phyloP scores from a whole-genome alignment of 2,329 filamentous ascomycete species.

The Chrysoporthe austroafricana region DNA sequence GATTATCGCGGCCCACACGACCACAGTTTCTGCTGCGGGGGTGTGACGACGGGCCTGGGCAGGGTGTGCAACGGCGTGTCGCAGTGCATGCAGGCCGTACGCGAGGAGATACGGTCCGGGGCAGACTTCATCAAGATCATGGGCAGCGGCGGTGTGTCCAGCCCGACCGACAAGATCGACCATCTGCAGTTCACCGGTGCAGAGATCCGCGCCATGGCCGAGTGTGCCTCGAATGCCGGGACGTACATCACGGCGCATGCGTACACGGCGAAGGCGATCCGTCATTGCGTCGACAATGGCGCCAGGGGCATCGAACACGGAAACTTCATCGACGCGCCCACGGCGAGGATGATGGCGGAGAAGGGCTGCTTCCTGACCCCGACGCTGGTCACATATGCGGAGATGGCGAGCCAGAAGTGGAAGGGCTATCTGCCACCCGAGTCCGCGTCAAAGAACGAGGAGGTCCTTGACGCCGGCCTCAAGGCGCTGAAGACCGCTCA shows the following conservation, averaged over 20 bases:
- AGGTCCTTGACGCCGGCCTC: conserved; percentile 51
- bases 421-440: conserved; percentile 45
- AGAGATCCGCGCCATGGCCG: conserved; percentile 56
- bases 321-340: conserved; percentile 43
- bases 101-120: conserved; percentile 55
- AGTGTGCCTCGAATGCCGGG: conserved; percentile 48
- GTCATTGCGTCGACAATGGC: conserved; percentile 55
- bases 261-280: conserved; percentile 55
- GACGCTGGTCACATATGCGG: conserved; percentile 53
- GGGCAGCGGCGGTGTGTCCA: conserved; percentile 56
- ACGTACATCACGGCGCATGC: conserved; percentile 59
- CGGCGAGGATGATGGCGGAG: conserved; percentile 51
- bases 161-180: conserved; percentile 53
- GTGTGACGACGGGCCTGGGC: conserved; percentile 44
- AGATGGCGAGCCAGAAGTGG: conserved; percentile 48
- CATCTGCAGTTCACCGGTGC: conserved; percentile 56
- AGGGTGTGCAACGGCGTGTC: conserved; percentile 52
- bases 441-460: conserved; percentile 49
- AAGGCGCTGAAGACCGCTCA: conserved; percentile 49
- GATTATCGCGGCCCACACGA: conserved; percentile 49
- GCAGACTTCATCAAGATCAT: conserved; percentile 63
- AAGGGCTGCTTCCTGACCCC: conserved; percentile 54
- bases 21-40: conserved; percentile 50
- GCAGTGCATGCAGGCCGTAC: conserved; percentile 51
- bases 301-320: conserved; percentile 53